Conservation (phyloP, 2,329 filamentous ascomycete species). For the Chaetomiaceae sp. region DNA sequence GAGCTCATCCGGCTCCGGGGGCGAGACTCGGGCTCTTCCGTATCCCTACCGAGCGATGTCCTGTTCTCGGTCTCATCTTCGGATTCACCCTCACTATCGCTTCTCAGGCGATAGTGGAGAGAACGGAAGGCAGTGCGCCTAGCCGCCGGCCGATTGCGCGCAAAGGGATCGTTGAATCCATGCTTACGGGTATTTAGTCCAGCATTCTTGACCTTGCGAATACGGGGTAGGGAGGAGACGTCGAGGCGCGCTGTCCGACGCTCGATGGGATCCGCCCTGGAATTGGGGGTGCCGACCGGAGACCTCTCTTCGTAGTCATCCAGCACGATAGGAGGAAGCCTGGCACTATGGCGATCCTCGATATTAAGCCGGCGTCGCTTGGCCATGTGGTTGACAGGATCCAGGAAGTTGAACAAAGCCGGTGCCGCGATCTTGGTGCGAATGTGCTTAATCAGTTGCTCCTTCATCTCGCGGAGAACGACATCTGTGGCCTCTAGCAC, state of each 20-base stretch:
- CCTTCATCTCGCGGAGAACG: constrained; percentile 73
- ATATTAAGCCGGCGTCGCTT: constrained; percentile 78
- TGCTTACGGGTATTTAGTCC: constrained; percentile 55
- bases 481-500: constrained; percentile 76
- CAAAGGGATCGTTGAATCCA: constrained; percentile 65
- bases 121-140: constrained; percentile 64
- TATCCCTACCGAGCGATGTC: constrained; percentile 63
- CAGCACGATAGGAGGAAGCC: constrained; percentile 48
- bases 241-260: constrained; percentile 54
- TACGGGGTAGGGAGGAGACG: constrained; percentile 66
- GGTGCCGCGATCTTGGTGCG: constrained; percentile 82
- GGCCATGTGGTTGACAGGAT: constrained; percentile 73
- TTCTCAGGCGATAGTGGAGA: constrained; percentile 73
- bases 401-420: constrained; percentile 72
- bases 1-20: constrained; percentile 70
- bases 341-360: constrained; percentile 59
- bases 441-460: constrained; percentile 85
- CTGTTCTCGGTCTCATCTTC: constrained; percentile 70
- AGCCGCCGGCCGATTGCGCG: constrained; percentile 55
- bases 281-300: constrained; percentile 61
- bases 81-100: constrained; percentile 78
- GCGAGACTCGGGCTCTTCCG: constrained; percentile 79
- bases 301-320: constrained; percentile 60
- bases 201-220: constrained; percentile 62
- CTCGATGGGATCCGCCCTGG: constrained; percentile 58